Conservation (phyloP, 306 rosid genomes). For the Corylus americana region DNA sequence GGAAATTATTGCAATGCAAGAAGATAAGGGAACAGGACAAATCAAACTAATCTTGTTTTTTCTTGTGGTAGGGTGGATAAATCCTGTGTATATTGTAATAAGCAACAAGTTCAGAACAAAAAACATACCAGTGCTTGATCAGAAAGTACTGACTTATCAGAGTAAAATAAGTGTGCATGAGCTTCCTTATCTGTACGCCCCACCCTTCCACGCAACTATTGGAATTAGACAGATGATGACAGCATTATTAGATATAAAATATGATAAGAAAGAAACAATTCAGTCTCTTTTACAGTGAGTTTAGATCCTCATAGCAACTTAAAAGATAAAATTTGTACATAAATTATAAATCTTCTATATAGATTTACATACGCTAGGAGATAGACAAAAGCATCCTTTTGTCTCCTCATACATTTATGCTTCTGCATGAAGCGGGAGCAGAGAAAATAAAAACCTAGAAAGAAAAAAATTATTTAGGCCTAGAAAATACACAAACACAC, state of each 20-base stretch:
- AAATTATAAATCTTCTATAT: not conserved
- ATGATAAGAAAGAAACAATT: conserved; percentile 14
- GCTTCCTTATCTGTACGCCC: conserved; percentile 99
- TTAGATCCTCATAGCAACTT: not conserved
- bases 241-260: conserved; percentile 3
- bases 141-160: conserved; percentile 71
- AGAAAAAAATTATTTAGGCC: too few species aligned
- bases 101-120: conserved; percentile 24
- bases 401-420: not conserved
- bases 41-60: not conserved
- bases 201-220: conserved; percentile 94
- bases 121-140: conserved; percentile 76
- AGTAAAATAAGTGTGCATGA: conserved; percentile 84
- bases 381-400: not conserved
- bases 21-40: not conserved
- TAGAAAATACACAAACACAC: not conserved
- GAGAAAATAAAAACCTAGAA: too few species aligned
- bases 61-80: not conserved
- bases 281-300: not conserved
- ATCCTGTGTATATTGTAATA: not conserved
- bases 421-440: not conserved
- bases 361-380: not conserved
- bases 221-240: conserved; percentile 26
- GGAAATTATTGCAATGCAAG: not conserved
- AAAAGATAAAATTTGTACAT: not conserved